Evolutionary conservation across 257 asterid species (phyloP).

Genomic region (Salvia miltiorrhiza): DNA sequence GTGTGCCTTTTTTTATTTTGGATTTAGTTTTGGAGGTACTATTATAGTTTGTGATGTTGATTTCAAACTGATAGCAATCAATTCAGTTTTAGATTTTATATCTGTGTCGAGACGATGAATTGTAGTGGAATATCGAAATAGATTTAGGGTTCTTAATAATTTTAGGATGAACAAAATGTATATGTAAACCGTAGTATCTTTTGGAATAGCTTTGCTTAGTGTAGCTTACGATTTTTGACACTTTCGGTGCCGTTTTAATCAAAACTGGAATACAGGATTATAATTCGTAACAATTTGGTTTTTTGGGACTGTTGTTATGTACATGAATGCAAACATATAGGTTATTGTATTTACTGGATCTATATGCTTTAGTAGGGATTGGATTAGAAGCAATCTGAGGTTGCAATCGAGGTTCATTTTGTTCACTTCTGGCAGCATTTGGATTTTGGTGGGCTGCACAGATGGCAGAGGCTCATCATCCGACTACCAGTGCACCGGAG

Average conservation of each 20-base stretch:
- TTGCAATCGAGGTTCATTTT: conserved; percentile 8
- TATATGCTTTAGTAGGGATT: not conserved
- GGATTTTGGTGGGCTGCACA: not conserved
- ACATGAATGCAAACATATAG: not conserved
- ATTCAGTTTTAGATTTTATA: not conserved
- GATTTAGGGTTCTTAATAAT: conserved; percentile 19
- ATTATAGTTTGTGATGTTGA: not conserved
- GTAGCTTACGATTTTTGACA: not conserved
- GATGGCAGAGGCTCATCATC: conserved; percentile 42
- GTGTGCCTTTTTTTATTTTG: not conserved
- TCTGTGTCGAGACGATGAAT: not conserved
- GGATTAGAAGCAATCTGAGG: not conserved
- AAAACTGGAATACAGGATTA: not conserved
- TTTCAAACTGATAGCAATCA: not conserved
- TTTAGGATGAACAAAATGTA: not conserved
- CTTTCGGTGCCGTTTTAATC: not conserved
- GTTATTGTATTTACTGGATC: not conserved
- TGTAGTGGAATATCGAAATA: not conserved
- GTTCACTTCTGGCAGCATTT: conserved; percentile 5
- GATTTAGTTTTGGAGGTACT: not conserved
- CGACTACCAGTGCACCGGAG: conserved; percentile 24
- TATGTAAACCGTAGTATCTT: not conserved
- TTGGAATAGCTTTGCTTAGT: not conserved
- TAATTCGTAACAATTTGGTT: not conserved
- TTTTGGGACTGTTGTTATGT: not conserved